These are phyloP conservation scores for Quercus robur DNA, from an alignment of 306 rosid species.

Conservation along the genomic window DNA sequence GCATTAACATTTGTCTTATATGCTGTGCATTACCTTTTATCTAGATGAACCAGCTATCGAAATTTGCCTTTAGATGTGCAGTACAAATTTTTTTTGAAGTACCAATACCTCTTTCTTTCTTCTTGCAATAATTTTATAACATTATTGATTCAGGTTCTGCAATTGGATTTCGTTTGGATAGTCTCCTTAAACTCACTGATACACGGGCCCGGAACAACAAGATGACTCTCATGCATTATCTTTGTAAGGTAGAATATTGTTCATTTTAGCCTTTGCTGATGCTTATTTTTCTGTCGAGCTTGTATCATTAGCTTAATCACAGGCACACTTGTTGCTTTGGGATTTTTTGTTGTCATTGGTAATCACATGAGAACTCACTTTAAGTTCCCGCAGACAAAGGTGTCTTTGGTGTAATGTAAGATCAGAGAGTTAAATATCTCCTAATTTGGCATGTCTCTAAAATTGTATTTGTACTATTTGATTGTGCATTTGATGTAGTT, in stretches of 20 bases:
- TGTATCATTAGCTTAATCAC: not conserved
- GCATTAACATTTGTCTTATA: constrained; percentile 2
- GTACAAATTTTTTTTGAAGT: not conserved
- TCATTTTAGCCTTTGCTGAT: not conserved
- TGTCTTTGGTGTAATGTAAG: not conserved
- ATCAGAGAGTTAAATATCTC: not conserved
- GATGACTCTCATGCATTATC: constrained; percentile 99
- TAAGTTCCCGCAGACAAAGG: not conserved
- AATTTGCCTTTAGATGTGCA: not conserved
- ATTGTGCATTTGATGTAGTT: not conserved
- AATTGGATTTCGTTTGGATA: constrained; percentile 95
- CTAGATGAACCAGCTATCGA: not conserved
- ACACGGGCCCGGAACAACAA: constrained; percentile 86
- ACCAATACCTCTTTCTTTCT: constrained; percentile 9
- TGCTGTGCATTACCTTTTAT: not conserved
- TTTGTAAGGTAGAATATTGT: constrained; percentile 79
- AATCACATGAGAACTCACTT: not conserved
- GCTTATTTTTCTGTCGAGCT: not conserved
- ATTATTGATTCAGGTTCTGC: constrained; percentile 72
- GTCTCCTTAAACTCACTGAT: constrained; percentile 93
- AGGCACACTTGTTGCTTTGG: not conserved
- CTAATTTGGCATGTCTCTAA: not conserved
- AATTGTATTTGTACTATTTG: not conserved
- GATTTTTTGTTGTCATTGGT: not conserved
- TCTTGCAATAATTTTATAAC: constrained; percentile 15